Conservation (phyloP, 2,329 filamentous ascomycete species). For the Hypoxylon sp. region DNA sequence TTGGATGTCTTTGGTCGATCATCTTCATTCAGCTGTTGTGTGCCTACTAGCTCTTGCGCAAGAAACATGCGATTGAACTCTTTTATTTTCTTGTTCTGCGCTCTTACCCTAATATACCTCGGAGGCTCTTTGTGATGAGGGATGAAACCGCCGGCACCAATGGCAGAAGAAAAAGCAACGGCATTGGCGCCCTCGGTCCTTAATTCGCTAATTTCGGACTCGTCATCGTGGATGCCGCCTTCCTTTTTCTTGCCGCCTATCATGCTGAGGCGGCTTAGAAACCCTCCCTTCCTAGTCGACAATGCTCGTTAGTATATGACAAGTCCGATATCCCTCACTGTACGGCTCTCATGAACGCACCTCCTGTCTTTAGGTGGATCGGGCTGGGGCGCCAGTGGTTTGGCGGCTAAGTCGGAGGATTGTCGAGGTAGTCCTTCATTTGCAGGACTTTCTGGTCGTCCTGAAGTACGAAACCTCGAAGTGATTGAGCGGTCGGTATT, state of each 20-base stretch:
- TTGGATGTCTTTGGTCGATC: constrained; percentile 46
- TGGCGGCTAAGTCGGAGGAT: constrained; percentile 60
- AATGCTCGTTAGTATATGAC: constrained; percentile 20
- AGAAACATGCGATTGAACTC: constrained; percentile 92
- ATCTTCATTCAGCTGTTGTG: constrained; percentile 57
- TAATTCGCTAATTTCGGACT: constrained; percentile 76
- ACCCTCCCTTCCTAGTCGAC: constrained; percentile 80
- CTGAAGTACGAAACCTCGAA: constrained; percentile 66
- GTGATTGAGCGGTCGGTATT: constrained; percentile 54
- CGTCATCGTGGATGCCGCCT: constrained; percentile 71
- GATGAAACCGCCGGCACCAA: constrained; percentile 81
- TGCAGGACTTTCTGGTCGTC: constrained; percentile 67
- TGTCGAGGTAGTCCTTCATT: constrained; percentile 59
- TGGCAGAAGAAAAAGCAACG: constrained; percentile 82
- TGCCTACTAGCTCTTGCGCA: constrained; percentile 87
- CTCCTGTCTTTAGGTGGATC: constrained; percentile 74
- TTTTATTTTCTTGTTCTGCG: constrained; percentile 83
- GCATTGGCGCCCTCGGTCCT: constrained; percentile 87
- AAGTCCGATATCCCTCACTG: neutral
- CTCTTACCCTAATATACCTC: constrained; percentile 87
- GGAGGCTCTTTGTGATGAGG: constrained; percentile 91
- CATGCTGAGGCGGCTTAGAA: constrained; percentile 85
- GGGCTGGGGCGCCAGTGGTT: constrained; percentile 53
- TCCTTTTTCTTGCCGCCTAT: constrained; percentile 83
- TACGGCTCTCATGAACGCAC: constrained; percentile 61